Evolutionary conservation across 306 rosid species (phyloP).

Genomic region (Cucurbita ficifolia): DNA sequence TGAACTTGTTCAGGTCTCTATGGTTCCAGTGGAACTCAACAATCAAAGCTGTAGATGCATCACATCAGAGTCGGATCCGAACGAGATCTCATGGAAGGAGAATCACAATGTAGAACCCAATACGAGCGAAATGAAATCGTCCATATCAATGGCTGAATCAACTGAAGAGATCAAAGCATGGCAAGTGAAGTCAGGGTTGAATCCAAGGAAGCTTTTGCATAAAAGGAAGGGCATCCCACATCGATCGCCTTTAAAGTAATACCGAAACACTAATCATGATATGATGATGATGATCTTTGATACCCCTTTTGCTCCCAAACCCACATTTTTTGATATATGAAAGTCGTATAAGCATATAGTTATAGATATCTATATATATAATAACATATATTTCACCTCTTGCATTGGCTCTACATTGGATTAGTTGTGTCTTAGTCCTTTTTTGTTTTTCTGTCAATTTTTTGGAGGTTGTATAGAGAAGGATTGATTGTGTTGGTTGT

Average conservation of each 20-base stretch:
- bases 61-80: conserved; percentile 21
- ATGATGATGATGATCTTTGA: neutral
- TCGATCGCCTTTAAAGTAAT: conserved; percentile 44
- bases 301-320: conserved; percentile 9
- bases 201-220: conserved; percentile 53
- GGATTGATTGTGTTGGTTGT: neutral
- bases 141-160: conserved; percentile 68
- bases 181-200: conserved; percentile 19
- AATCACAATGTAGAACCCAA: conserved; percentile 37
- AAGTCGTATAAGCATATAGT: neutral
- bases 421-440: neutral
- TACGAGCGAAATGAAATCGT: conserved; percentile 33
- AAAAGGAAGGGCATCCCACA: conserved; percentile 67
- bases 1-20: conserved; percentile 8
- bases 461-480: conserved; percentile 42
- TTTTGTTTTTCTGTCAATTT: neutral
- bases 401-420: conserved; percentile 22
- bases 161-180: conserved; percentile 42
- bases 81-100: conserved; percentile 25
- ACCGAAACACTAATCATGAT: neutral
- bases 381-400: conserved; percentile 14
- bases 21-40: conserved; percentile 26
- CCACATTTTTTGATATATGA: conserved; percentile 4
- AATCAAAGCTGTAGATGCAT: conserved; percentile 14
- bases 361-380: conserved; percentile 5